phyloP scores from a whole-genome alignment of 192 early-diverging fungal species.

The Lobosporangium transversale region DNA sequence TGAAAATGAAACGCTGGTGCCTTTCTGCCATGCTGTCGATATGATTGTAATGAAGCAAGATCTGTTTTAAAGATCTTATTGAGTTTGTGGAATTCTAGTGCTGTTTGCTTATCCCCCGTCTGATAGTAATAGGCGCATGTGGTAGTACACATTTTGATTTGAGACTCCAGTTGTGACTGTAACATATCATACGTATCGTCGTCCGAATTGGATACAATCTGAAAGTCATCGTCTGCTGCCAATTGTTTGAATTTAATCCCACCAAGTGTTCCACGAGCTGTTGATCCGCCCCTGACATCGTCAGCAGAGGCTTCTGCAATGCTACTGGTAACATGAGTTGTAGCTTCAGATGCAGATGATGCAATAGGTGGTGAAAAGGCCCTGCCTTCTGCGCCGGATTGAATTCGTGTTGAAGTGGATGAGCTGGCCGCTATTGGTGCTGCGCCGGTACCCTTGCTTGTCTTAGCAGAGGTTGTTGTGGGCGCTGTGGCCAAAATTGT shows the following conservation, averaged over 20 bases:
- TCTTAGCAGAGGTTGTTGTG: background rate
- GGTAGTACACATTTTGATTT: conserved; percentile 63
- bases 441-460: background rate
- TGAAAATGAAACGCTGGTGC: conserved; percentile 64
- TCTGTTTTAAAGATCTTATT: conserved; percentile 69
- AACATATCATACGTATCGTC: conserved; percentile 59
- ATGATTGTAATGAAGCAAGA: conserved; percentile 58
- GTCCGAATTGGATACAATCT: conserved; percentile 51
- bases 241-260: conserved; percentile 30
- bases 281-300: conserved; percentile 25
- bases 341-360: conserved; percentile 39
- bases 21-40: conserved; percentile 43
- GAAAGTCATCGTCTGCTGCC: conserved; percentile 42
- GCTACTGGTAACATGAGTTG: conserved; percentile 39
- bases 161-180: conserved; percentile 58
- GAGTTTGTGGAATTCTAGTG: conserved; percentile 64
- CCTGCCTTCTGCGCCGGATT: background rate
- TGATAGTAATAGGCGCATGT: conserved; percentile 55
- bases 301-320: conserved; percentile 33
- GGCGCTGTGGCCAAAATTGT: background rate
- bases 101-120: conserved; percentile 57
- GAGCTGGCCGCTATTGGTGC: conserved; percentile 10
- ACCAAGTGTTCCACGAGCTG: conserved; percentile 3
- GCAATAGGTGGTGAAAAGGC: conserved; percentile 5
- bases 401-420: background rate